Conservation (phyloP, 495 filamentous ascomycete species). For the Aspergillus bertholletiae region DNA sequence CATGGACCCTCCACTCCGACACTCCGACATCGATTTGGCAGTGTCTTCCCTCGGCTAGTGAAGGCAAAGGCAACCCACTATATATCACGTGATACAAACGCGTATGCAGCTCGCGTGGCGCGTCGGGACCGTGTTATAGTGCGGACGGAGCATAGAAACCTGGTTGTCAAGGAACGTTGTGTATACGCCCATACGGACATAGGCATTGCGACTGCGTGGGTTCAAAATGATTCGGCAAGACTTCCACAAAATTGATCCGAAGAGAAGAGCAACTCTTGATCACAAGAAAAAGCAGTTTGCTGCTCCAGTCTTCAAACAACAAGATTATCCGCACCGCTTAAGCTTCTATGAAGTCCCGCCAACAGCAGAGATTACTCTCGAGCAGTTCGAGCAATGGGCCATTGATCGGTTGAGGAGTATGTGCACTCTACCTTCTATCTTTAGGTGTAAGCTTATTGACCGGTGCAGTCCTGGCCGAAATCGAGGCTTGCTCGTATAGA, state of each 20-base stretch:
- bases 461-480: constrained; percentile 77
- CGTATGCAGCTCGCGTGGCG: background rate
- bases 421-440: constrained; percentile 3
- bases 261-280: constrained; percentile 70
- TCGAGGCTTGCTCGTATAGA: constrained; percentile 94
- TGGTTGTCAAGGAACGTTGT: background rate
- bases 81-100: background rate
- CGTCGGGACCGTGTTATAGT: background rate
- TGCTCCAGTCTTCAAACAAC: constrained; percentile 62
- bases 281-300: constrained; percentile 86
- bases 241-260: constrained; percentile 71
- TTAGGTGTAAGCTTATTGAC: constrained; percentile 1
- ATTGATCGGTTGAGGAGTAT: constrained; percentile 82
- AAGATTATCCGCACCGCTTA: constrained; percentile 77
- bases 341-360: constrained; percentile 91
- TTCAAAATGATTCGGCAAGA: constrained; percentile 69
- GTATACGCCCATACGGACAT: background rate
- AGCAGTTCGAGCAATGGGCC: constrained; percentile 99
- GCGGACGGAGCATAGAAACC: background rate
- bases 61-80: background rate
- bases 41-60: constrained; percentile 1
- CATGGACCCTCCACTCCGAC: background rate
- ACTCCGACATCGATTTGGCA: background rate
- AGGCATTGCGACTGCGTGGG: background rate
- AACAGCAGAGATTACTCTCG: constrained; percentile 90